phyloP scores from a whole-genome alignment of 2,329 filamentous ascomycete genomes.

The Monilinia laxa region DNA sequence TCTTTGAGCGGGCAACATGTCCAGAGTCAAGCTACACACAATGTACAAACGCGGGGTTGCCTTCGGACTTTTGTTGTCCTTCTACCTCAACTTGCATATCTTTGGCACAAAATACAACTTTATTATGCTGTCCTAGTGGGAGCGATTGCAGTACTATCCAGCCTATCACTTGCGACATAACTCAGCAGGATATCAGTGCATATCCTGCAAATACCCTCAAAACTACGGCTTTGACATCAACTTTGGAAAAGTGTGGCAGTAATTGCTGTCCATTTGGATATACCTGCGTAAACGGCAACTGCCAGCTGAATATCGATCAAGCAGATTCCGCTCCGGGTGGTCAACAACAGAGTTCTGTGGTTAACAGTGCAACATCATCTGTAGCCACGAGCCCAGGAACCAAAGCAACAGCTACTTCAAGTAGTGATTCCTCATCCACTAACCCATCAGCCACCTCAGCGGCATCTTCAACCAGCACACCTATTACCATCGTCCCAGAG shows the following conservation, averaged over 20 bases:
- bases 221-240: slow-evolving; percentile 59
- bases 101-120: slow-evolving; percentile 63
- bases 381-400: slow-evolving; percentile 16
- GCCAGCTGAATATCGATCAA: slow-evolving; percentile 55
- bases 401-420: slow-evolving; percentile 8
- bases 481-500: slow-evolving; percentile 20
- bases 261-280: slow-evolving; percentile 74
- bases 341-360: slow-evolving; percentile 29
- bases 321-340: slow-evolving; percentile 33
- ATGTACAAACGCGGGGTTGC: slow-evolving; percentile 55
- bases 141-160: slow-evolving; percentile 59
- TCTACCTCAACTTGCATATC: slow-evolving; percentile 53
- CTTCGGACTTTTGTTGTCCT: slow-evolving; percentile 67
- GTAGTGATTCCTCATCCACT: slow-evolving; percentile 11
- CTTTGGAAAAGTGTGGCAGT: slow-evolving; percentile 57
- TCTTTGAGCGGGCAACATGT: slow-evolving; percentile 53
- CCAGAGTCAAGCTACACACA: slow-evolving; percentile 49
- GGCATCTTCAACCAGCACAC: slow-evolving; percentile 10
- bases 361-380: slow-evolving; percentile 33
- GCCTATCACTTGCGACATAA: slow-evolving; percentile 63
- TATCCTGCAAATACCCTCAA: slow-evolving; percentile 62
- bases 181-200: slow-evolving; percentile 57
- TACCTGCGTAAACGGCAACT: slow-evolving; percentile 52
- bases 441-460: slow-evolving; percentile 31
- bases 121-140: slow-evolving; percentile 67